Conservation (phyloP, 2,329 filamentous ascomycete species). For the Neophaeococcomyces mojaviensis region DNA sequence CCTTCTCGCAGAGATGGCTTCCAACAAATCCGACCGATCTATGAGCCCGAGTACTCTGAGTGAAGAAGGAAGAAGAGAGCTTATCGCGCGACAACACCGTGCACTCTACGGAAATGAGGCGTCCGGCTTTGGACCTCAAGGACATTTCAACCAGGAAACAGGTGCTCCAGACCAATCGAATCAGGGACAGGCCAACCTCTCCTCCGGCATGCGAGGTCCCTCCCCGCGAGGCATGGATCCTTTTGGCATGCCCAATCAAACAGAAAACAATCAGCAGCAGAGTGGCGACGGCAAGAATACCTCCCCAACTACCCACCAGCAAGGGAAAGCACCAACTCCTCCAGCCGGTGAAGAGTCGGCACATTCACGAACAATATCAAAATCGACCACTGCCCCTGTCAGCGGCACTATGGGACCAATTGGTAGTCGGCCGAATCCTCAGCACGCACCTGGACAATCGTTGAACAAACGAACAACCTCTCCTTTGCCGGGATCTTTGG, state of each 20-base stretch:
- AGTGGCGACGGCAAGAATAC: slow-evolving; percentile 49
- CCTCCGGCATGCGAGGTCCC: slow-evolving; percentile 59
- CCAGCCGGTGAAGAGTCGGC: slow-evolving; percentile 67
- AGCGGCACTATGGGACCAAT: slow-evolving; percentile 76
- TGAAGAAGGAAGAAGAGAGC: slow-evolving; percentile 89
- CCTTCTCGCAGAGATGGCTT: slow-evolving; percentile 60
- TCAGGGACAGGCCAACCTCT: slow-evolving; percentile 42
- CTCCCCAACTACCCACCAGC: slow-evolving; percentile 47
- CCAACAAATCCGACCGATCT: slow-evolving; percentile 75
- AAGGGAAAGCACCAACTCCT: slow-evolving; percentile 75
- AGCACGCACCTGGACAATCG: slow-evolving; percentile 47
- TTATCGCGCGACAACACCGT: slow-evolving; percentile 92
- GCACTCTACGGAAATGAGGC: slow-evolving; percentile 77
- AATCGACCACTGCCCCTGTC: slow-evolving; percentile 43
- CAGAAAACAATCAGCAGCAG: slow-evolving; percentile 39
- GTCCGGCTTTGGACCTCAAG: slow-evolving; percentile 56
- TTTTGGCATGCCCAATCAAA: slow-evolving; percentile 44
- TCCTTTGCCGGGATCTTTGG: slow-evolving; percentile 80
- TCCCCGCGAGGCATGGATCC: slow-evolving; percentile 77
- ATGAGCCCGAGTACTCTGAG: slow-evolving; percentile 81
- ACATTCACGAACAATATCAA: slow-evolving; percentile 58
- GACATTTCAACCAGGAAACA: slow-evolving; percentile 61
- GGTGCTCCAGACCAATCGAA: slow-evolving; percentile 61
- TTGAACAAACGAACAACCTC: slow-evolving; percentile 80
- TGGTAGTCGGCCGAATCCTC: slow-evolving; percentile 71